Conservation (phyloP, 2,329 filamentous ascomycete species). For the Fusarium piperis region DNA sequence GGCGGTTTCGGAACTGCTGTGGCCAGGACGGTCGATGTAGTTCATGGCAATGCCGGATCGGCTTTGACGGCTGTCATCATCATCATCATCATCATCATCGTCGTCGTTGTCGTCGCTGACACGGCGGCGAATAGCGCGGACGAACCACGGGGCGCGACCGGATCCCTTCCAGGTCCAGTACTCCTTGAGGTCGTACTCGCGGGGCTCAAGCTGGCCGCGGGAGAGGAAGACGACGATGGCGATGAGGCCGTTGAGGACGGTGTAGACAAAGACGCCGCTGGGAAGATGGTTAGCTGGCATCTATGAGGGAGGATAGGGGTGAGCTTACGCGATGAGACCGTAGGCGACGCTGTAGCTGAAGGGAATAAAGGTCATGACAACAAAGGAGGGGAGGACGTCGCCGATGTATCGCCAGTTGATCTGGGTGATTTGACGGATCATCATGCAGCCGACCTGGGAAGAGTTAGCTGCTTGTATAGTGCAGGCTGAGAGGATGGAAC, state of each 20-base stretch:
- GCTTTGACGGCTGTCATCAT: conserved; percentile 13
- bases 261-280: conserved; percentile 65
- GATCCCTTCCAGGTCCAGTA: conserved; percentile 65
- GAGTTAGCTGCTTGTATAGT: background rate
- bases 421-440: conserved; percentile 78
- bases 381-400: conserved; percentile 78
- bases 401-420: conserved; percentile 83
- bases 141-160: conserved; percentile 59
- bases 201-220: conserved; percentile 55
- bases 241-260: conserved; percentile 60
- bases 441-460: conserved; percentile 74
- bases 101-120: background rate
- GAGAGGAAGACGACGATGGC: conserved; percentile 57
- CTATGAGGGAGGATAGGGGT: rapidly evolving
- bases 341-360: conserved; percentile 84
- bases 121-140: conserved; percentile 49
- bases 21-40: conserved; percentile 15
- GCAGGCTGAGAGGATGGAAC: conserved; percentile 20
- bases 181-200: conserved; percentile 64
- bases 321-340: conserved; percentile 74
- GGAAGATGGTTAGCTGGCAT: conserved; percentile 9
- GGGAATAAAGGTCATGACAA: conserved; percentile 79
- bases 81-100: conserved; percentile 11
- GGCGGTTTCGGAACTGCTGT: conserved; percentile 24
- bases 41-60: conserved; percentile 21